These are phyloP conservation scores for Helicocarpus griseus DNA, from an alignment of 2,329 filamentous ascomycete species.

Conservation along the genomic window DNA sequence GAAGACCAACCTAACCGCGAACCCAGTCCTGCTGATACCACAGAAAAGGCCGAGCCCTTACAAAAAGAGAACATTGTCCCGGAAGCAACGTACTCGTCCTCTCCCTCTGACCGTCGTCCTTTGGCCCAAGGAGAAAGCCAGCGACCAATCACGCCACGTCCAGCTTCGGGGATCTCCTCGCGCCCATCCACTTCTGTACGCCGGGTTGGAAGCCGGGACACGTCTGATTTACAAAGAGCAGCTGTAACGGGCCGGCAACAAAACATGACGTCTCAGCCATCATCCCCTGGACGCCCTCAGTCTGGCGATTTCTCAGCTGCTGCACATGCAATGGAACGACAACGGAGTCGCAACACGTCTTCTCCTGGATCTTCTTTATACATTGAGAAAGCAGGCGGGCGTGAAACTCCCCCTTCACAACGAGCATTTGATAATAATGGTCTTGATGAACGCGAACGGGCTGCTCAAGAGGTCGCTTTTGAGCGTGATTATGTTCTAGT, in stretches of 20 bases:
- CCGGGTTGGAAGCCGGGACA: conserved; percentile 25
- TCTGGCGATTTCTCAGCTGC: conserved; percentile 24
- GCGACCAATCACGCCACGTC: conserved; percentile 28
- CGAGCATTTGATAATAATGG: conserved; percentile 27
- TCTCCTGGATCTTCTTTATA: conserved; percentile 34
- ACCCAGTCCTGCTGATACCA: conserved; percentile 9
- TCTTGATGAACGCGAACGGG: conserved; percentile 47
- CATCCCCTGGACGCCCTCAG: conserved; percentile 33
- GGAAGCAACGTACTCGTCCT: conserved; percentile 19
- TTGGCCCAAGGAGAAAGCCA: conserved; percentile 15
- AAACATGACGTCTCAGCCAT: conserved; percentile 24
- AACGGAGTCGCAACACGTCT: conserved; percentile 44
- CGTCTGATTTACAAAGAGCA: conserved; percentile 20
- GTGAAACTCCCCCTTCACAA: conserved; percentile 17
- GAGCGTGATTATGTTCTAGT: conserved; percentile 94
- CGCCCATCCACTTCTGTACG: conserved; percentile 23
- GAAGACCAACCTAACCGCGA: conserved; percentile 48
- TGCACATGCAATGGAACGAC: conserved; percentile 48
- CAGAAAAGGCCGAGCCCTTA: conserved; percentile 1
- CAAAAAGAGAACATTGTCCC: conserved; percentile 12
- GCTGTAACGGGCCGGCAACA: conserved; percentile 24
- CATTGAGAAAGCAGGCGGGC: conserved; percentile 39
- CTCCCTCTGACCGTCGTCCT: neutral
- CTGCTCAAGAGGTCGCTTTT: conserved; percentile 78
- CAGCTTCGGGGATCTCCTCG: conserved; percentile 19